Evolutionary conservation across 768 basidiomycete genomes (phyloP).

Genomic region (Psilocybe cubensis): DNA sequence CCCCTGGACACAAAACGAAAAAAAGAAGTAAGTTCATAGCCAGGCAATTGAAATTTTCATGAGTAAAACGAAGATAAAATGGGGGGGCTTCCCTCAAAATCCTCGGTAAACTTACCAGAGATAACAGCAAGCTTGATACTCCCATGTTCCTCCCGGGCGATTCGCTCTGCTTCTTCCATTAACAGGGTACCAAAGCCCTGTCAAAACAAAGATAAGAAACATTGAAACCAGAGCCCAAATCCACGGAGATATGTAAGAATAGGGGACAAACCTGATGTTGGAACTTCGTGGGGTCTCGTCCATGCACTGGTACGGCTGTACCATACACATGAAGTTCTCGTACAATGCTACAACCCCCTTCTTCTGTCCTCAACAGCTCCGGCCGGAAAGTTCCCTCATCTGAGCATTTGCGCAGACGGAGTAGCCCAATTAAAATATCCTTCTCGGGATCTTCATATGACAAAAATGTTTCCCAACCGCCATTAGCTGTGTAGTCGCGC

Average conservation of each 20-base stretch:
- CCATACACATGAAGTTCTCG: slow-evolving; percentile 97
- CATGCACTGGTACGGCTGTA: slow-evolving; percentile 96
- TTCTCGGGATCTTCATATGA: slow-evolving; percentile 98
- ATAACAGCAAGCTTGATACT: slow-evolving; percentile 97
- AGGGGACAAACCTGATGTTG: slow-evolving; percentile 74
- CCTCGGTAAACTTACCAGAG: slow-evolving; percentile 63
- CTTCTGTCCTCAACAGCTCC: slow-evolving; percentile 77
- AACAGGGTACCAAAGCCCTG: slow-evolving; percentile 95
- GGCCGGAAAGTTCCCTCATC: slow-evolving; percentile 97
- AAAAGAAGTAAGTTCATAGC: neutral
- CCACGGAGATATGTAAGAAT: slow-evolving; percentile 2
- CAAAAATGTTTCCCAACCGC: slow-evolving; percentile 99
- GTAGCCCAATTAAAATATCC: slow-evolving; percentile 93
- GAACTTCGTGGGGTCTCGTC: slow-evolving; percentile 97
- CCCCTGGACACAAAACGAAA: slow-evolving; percentile 50
- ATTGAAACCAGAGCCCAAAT: neutral
- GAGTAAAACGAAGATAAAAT: neutral
- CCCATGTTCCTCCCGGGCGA: slow-evolving; percentile 96
- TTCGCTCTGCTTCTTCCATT: slow-evolving; percentile 99
- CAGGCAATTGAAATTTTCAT: neutral
- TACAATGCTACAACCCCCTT: slow-evolving; percentile 89
- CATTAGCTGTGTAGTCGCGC: slow-evolving; percentile 95
- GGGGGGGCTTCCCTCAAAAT: neutral
- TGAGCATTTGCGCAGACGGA: slow-evolving; percentile 92
- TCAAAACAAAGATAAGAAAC: slow-evolving; percentile 17